phyloP scores from a whole-genome alignment of 202 grass and related monocot genomes.

The Carex sylvatica region DNA sequence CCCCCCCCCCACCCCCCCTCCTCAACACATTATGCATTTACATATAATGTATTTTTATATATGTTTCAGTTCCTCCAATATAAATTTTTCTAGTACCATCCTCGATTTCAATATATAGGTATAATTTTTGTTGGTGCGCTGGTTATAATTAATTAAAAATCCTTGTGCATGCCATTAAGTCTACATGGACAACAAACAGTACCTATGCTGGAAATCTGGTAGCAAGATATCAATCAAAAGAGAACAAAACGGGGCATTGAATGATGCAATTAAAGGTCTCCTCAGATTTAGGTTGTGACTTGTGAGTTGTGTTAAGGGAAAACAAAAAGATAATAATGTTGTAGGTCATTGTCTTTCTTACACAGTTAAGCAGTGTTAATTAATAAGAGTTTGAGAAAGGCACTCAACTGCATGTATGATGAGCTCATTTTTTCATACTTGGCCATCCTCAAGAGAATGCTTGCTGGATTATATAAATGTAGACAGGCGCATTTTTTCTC shows the following conservation, averaged over 20 bases:
- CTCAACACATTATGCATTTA: too few relatives aligned
- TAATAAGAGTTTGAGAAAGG: neutral
- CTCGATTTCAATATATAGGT: too few relatives aligned
- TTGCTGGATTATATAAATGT: neutral
- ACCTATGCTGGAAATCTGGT: neutral
- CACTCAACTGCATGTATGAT: slow-evolving; percentile 8
- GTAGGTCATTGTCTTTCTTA: neutral
- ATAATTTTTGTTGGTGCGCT: neutral
- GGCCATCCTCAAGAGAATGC: neutral
- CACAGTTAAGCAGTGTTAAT: neutral
- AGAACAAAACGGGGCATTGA: neutral
- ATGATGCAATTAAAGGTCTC: neutral
- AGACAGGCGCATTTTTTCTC: neutral
- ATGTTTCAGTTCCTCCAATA: too few relatives aligned
- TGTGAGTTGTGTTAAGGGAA: neutral
- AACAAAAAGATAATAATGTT: slow-evolving; percentile 8
- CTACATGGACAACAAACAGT: neutral
- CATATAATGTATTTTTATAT: neutral
- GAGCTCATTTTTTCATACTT: neutral
- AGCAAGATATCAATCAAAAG: neutral
- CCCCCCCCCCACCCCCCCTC: too few relatives aligned
- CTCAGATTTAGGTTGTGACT: neutral
- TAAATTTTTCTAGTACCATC: too few relatives aligned
- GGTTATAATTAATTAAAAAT: neutral
- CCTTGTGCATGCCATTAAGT: neutral